Conservation (phyloP, 352 stramenopile species). For the Phytophthora fragariaefolia region DNA sequence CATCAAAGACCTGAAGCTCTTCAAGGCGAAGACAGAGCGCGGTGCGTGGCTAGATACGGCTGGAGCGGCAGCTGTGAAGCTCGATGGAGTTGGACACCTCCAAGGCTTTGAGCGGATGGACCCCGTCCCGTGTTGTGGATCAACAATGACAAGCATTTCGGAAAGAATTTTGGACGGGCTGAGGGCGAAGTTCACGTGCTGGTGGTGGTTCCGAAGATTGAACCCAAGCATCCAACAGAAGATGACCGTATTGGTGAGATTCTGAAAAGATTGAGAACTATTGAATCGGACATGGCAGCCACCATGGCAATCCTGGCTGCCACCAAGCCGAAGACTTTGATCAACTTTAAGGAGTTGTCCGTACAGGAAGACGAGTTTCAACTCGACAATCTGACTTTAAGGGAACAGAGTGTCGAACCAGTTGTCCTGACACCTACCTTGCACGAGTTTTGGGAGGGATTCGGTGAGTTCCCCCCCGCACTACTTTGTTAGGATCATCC, state of each 20-base stretch:
- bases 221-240: constrained; percentile 4
- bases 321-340: neutral
- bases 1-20: constrained; percentile 3
- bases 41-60: constrained; percentile 4
- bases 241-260: neutral
- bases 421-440: constrained; percentile 11
- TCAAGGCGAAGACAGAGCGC: constrained; percentile 12
- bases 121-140: constrained; percentile 8
- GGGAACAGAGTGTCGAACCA: neutral
- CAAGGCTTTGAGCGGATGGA: neutral
- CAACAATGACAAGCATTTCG: constrained; percentile 13
- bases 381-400: constrained; percentile 4
- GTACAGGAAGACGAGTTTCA: constrained; percentile 13
- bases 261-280: constrained; percentile 8
- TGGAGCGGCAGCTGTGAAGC: constrained; percentile 2
- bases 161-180: constrained; percentile 13
- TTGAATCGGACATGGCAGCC: neutral
- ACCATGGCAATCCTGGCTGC: neutral
- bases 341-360: neutral
- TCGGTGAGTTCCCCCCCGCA: constrained; percentile 9
- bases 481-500: constrained; percentile 5
- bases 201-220: neutral
- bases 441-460: constrained; percentile 20
- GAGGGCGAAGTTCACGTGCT: constrained; percentile 12
- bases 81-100: constrained; percentile 5